Evolutionary conservation across 306 rosid genomes (phyloP).

Genomic region (Phaseolus lunatus): DNA sequence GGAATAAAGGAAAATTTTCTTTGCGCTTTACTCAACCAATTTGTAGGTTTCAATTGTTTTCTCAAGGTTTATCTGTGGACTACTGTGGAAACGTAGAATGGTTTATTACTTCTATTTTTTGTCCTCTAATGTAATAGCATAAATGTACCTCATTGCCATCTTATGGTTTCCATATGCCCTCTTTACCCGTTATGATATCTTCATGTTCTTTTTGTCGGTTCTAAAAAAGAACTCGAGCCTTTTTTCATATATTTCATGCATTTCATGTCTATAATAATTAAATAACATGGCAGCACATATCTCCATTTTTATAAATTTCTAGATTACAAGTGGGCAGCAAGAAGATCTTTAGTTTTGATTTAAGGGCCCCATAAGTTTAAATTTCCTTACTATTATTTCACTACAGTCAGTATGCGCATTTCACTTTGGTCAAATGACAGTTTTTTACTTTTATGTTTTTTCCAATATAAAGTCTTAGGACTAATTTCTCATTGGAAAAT

Average conservation of each 20-base stretch:
- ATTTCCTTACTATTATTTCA: constrained; percentile 16
- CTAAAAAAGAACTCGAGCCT: constrained; percentile 32
- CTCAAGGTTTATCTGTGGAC: constrained; percentile 5
- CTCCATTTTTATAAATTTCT: constrained; percentile 6
- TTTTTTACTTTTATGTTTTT: constrained; percentile 5
- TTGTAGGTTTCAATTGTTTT: constrained; percentile 22
- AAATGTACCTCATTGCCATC: constrained; percentile 17
- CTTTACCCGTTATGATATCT: constrained; percentile 21
- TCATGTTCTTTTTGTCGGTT: constrained; percentile 16
- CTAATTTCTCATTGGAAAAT: constrained; percentile 34
- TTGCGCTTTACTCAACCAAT: not conserved
- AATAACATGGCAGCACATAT: not conserved
- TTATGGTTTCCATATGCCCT: constrained; percentile 6
- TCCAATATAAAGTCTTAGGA: constrained; percentile 25
- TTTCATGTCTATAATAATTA: constrained; percentile 23
- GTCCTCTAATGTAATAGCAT: not conserved
- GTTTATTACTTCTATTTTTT: not conserved
- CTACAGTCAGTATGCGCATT: constrained; percentile 14
- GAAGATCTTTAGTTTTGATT: not conserved
- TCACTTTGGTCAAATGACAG: constrained; percentile 24
- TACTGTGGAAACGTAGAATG: not conserved
- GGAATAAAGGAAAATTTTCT: constrained; percentile 6
- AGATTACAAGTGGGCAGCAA: constrained; percentile 25
- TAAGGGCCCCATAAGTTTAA: constrained; percentile 2
- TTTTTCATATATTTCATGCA: constrained; percentile 34